Evolutionary conservation across 192 early-diverging fungal species (phyloP).

Genomic region (Coemansia sp.): DNA sequence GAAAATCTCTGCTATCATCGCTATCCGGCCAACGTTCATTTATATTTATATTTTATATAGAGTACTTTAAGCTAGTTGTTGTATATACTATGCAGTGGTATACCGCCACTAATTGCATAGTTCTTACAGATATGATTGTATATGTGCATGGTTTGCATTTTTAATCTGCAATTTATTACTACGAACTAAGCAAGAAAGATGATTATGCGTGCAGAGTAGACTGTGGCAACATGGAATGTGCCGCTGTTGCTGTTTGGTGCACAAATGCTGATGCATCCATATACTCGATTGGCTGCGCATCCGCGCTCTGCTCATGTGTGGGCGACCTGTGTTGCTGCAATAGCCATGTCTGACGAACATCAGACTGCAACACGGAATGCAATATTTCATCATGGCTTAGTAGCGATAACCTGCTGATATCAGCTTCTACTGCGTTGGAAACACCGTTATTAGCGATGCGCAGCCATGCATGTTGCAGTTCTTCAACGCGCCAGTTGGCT

Average conservation of each 20-base stretch:
- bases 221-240: not conserved
- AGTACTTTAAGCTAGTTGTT: not conserved
- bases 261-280: not conserved
- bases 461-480: constrained; percentile 1
- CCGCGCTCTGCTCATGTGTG: not conserved
- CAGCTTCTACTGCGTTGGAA: not conserved
- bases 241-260: not conserved
- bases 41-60: not conserved
- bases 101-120: not conserved
- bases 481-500: not conserved
- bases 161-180: not conserved
- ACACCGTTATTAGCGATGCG: not conserved
- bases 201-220: not conserved
- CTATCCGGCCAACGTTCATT: not conserved
- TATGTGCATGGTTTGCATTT: not conserved
- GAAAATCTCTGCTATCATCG: not conserved
- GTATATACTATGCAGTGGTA: not conserved
- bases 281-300: constrained; percentile 5
- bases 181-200: too few relatives aligned
- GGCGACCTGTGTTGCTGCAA: not conserved
- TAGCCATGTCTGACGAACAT: constrained; percentile 4
- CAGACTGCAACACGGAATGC: constrained; percentile 21
- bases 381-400: constrained; percentile 4
- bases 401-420: not conserved
- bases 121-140: not conserved